These are phyloP conservation scores for Ajuga reptans DNA, from an alignment of 305 asterid genomes.

Conservation along the genomic window DNA sequence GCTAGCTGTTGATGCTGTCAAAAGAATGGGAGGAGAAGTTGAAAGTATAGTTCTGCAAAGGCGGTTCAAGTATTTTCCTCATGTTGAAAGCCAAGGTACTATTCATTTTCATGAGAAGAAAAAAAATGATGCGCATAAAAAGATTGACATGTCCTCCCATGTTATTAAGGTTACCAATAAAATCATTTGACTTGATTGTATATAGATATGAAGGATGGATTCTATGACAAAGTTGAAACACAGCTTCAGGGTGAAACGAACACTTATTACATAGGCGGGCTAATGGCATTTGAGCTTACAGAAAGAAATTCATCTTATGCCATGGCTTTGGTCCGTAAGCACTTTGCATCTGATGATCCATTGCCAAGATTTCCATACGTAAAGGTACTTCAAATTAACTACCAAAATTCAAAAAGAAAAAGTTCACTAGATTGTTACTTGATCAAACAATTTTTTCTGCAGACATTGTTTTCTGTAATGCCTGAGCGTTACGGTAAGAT, in stretches of 20 bases:
- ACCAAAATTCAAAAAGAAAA: too few relatives aligned
- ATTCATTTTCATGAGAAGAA: too few relatives aligned
- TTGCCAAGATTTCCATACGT: conserved; percentile 55
- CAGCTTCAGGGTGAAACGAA: conserved; percentile 62
- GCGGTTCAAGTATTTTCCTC: conserved; percentile 70
- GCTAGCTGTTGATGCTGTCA: conserved; percentile 51
- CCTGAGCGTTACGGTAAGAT: conserved; percentile 28
- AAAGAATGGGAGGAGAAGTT: conserved; percentile 62
- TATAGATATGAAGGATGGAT: conserved; percentile 65
- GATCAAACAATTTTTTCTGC: conserved; percentile 20
- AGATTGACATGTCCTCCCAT: too few relatives aligned
- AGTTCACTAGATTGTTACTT: neutral
- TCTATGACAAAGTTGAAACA: conserved; percentile 52
- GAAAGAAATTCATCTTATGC: conserved; percentile 74
- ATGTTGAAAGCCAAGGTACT: conserved; percentile 66
- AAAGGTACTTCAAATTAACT: conserved; percentile 41
- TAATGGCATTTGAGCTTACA: conserved; percentile 78
- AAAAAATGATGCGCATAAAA: too few relatives aligned
- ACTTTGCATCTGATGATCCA: conserved; percentile 49
- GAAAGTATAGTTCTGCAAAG: conserved; percentile 41
- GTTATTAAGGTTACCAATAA: conserved; percentile 40
- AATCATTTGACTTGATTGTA: conserved; percentile 14
- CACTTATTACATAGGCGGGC: conserved; percentile 70
- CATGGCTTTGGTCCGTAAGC: conserved; percentile 49
- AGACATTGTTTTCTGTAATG: conserved; percentile 51